Conservation (phyloP, 768 basidiomycete genomes). For the Russula sp. region DNA sequence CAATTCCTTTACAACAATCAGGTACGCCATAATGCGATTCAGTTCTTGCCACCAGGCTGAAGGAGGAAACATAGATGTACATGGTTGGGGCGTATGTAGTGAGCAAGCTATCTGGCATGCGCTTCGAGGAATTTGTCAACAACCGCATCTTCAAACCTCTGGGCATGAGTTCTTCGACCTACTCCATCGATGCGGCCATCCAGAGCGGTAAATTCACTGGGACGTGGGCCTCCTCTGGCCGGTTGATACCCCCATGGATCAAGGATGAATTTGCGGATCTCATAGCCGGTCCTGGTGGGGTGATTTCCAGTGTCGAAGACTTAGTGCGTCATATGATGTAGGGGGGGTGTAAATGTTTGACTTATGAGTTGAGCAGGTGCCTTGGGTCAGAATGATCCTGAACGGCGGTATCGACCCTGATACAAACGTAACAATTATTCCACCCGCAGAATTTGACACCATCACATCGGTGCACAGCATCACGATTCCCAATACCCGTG, state of each 20-base stretch:
- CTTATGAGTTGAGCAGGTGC: constrained; percentile 28
- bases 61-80: constrained; percentile 34
- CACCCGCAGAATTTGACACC: constrained; percentile 29
- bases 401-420: constrained; percentile 31
- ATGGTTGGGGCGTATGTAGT: constrained; percentile 34
- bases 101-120: constrained; percentile 29
- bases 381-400: constrained; percentile 37
- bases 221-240: constrained; percentile 31
- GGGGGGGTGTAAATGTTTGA: not conserved
- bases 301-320: constrained; percentile 41
- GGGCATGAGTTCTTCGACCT: constrained; percentile 39
- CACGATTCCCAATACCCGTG: constrained; percentile 10
- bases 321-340: constrained; percentile 32
- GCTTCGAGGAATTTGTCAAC: constrained; percentile 37
- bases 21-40: constrained; percentile 22
- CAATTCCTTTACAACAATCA: constrained; percentile 38
- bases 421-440: constrained; percentile 33
- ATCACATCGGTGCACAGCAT: constrained; percentile 33
- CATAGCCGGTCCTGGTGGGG: constrained; percentile 37
- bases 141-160: constrained; percentile 39
- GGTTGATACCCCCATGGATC: constrained; percentile 33
- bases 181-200: constrained; percentile 32
- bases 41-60: not conserved
- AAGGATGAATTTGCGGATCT: constrained; percentile 25
- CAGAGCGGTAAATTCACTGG: constrained; percentile 32